Evolutionary conservation across 2,329 filamentous ascomycete species (phyloP), one percentile per base, ranked within the genome.

Genomic region (Arachnomyces sp.): DNA sequence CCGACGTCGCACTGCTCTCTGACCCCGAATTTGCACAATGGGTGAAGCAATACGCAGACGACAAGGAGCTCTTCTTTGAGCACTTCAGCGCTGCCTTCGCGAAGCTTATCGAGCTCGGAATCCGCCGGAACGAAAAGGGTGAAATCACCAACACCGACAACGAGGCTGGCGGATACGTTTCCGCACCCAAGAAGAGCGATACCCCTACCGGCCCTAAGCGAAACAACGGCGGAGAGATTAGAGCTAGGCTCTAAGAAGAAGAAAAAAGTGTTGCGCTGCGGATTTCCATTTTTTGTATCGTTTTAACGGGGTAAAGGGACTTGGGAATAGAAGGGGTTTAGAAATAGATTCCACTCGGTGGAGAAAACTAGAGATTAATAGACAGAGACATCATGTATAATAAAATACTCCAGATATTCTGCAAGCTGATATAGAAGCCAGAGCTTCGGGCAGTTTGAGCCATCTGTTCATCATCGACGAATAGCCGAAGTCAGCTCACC

Each of bases 31-130:
- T 82, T 54, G 55, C 63, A 13, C 60, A 61, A 5, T 81, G 72
- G 70, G 77, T 81, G 9, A 64, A 76, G 55, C 52, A 64, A 44
- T 81, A 81, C 52, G 76, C 76, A 3, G 61, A 69, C 36, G 75
- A 81, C 50, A 78, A 78, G 57, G 76, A 79, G 0, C 45, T 68
- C 33, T 81, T 81, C 63, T 81, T 79, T 50, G 66, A 67, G 34
- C 70, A 81, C 53, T 81, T 81, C 50, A 54, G 67, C 11, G 67
- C 67, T 42, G 77, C 68, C 1, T 81, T 81, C 55, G 69, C 65
- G 8, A 79, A 79, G 59, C 51, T 81, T 55, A 51, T 81, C 38
- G 77, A 81, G 58, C 56, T 81, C 46, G 77, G 77, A 0, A 77
- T 81, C 42, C 51, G 58, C 36, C 65, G 77, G 31, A 76, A 81